Evolutionary conservation across 2,329 filamentous ascomycete genomes (phyloP).

Genomic region (Apiospora hydei): DNA sequence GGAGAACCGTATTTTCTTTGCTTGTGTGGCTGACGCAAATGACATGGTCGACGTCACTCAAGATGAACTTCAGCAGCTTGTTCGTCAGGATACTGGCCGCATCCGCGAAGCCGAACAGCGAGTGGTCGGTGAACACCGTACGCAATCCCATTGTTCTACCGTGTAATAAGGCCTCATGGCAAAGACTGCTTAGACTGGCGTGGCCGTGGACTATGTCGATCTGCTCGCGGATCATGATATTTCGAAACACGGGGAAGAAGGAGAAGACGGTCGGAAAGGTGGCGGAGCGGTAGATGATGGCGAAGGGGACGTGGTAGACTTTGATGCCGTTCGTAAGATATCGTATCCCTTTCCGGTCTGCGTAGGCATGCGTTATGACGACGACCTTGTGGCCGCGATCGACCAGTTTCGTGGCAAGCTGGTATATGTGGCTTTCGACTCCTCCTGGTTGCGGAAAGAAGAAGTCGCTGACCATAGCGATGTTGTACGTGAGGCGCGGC

Average conservation of each 20-base stretch:
- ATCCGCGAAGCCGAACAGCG: conserved; percentile 95
- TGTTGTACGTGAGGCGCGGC: conserved; percentile 68
- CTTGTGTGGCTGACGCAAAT: conserved; percentile 99
- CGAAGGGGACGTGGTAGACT: conserved; percentile 96
- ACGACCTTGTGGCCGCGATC: conserved; percentile 98
- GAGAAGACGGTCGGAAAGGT: conserved; percentile 98
- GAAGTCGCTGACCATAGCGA: conserved; percentile 97
- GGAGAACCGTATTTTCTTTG: conserved; percentile 96
- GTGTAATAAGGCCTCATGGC: conserved; percentile 93
- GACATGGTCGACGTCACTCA: conserved; percentile 97
- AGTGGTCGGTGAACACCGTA: conserved; percentile 97
- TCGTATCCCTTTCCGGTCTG: conserved; percentile 87
- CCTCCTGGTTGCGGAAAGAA: conserved; percentile 98
- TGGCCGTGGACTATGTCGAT: conserved; percentile 99
- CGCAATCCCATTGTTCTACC: conserved; percentile 94
- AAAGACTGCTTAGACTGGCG: conserved; percentile 89
- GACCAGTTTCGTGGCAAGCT: conserved; percentile 93
- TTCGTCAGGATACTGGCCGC: conserved; percentile 95
- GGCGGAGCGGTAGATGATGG: conserved; percentile 91
- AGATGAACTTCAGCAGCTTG: conserved; percentile 92
- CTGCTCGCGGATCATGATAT: conserved; percentile 91
- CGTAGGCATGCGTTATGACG: conserved; percentile 94
- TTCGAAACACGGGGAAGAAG: conserved; percentile 96
- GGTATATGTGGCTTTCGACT: conserved; percentile 98
- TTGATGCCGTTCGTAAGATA: conserved; percentile 98